Conservation (phyloP, 371 early-diverging fungal genomes). For the Mycotypha africana region DNA sequence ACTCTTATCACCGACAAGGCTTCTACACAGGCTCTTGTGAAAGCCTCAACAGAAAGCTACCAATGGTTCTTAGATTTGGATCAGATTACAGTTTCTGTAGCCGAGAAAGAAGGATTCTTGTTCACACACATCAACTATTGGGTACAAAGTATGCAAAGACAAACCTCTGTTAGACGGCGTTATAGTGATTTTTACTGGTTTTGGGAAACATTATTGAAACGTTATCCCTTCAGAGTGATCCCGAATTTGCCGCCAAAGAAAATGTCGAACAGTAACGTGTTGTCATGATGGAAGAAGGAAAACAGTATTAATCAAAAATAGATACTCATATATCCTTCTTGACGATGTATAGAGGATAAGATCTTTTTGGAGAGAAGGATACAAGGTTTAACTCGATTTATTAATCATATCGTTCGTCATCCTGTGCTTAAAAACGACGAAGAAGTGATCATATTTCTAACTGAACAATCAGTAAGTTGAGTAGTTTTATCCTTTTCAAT, state of each 20-base stretch:
- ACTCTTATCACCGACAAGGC: constrained; percentile 5
- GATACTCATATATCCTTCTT: not conserved
- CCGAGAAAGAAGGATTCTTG: constrained; percentile 59
- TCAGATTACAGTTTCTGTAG: constrained; percentile 56
- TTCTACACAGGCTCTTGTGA: constrained; percentile 11
- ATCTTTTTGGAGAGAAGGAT: constrained; percentile 66
- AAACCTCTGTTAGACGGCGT: constrained; percentile 33
- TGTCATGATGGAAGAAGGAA: too few species aligned
- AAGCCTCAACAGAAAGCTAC: constrained; percentile 11
- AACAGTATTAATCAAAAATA: not conserved
- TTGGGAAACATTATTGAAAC: constrained; percentile 28
- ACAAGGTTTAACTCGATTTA: constrained; percentile 64
- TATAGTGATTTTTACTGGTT: constrained; percentile 49
- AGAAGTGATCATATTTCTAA: constrained; percentile 56
- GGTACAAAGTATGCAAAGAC: constrained; percentile 33
- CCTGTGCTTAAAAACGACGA: constrained; percentile 65
- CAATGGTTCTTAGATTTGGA: constrained; percentile 52
- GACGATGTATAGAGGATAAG: constrained; percentile 43
- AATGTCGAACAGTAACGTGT: constrained; percentile 38
- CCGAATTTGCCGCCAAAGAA: constrained; percentile 42
- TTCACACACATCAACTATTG: constrained; percentile 46
- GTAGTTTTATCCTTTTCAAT: too few species aligned
- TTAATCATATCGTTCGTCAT: constrained; percentile 68
- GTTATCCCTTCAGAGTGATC: constrained; percentile 42
- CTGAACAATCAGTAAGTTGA: constrained; percentile 55